Percentiles rank a stretch among this genome's conserved stretches.
Evolutionary conservation across 2,329 filamentous ascomycete genomes (phyloP).

Genomic region (Didymella sp.): DNA sequence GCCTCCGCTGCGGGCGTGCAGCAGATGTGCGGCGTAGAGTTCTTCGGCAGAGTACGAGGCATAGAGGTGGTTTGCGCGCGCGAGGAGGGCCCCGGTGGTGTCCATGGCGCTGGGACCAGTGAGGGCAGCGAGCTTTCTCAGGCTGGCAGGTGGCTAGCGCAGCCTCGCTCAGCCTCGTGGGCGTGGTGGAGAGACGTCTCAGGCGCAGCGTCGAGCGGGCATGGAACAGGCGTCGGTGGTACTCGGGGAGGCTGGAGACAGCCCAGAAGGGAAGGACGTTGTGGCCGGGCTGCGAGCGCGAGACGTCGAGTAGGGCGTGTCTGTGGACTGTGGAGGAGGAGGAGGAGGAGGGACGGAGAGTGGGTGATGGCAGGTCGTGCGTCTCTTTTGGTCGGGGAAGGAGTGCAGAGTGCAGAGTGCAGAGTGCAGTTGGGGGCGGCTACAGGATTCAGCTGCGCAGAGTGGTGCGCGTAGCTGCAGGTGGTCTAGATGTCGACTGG

Average conservation of each 20-base stretch:
- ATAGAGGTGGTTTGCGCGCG: conserved; percentile 9
- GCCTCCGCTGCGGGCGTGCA: conserved; percentile 56
- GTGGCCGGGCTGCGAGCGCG: conserved; percentile 4
- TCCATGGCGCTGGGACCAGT: conserved; percentile 54
- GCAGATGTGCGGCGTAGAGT: conserved; percentile 48
- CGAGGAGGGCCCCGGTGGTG: conserved; percentile 42
- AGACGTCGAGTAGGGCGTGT: not conserved
- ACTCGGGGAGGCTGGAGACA: conserved; percentile 15
- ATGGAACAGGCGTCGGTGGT: conserved; percentile 22
- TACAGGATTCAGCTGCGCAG: conserved; percentile 6
- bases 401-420: too few species aligned
- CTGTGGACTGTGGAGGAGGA: too few species aligned
- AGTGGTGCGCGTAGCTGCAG: conserved; percentile 17
- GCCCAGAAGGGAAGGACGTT: conserved; percentile 20
- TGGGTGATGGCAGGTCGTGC: not conserved
- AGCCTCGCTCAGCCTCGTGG: conserved; percentile 9
- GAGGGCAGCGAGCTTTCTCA: too few species aligned
- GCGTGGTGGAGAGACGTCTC: conserved; percentile 7
- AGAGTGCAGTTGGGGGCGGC: conserved; percentile 16
- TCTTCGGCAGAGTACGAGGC: conserved; percentile 3
- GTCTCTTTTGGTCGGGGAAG: conserved; percentile 11
- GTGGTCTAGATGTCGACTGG: conserved; percentile 11
- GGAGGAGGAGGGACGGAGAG: not conserved
- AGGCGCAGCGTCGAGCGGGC: conserved; percentile 15
- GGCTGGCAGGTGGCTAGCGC: conserved; percentile 22